Conservation (phyloP, 1,284 basidiomycete species). For the Acaromyces ingoldii region DNA sequence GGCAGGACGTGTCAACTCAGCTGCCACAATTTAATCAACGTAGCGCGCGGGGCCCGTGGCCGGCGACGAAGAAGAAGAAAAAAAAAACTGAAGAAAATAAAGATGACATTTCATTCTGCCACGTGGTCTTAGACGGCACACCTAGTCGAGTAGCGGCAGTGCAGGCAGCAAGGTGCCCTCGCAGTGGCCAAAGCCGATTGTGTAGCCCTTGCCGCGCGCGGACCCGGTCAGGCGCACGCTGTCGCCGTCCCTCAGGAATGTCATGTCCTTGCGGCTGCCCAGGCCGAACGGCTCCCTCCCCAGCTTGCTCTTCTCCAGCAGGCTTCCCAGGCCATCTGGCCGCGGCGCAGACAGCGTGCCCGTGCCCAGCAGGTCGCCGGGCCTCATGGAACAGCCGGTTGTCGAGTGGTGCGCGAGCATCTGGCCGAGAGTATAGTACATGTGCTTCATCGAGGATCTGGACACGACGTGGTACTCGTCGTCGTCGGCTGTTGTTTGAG, state of each 20-base stretch:
- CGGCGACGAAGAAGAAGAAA: too few relatives aligned
- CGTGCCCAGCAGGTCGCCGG: constrained; percentile 20
- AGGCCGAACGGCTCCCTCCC: background rate
- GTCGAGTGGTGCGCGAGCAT: constrained; percentile 27
- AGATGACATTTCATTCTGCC: too few relatives aligned
- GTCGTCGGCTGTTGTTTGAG: background rate
- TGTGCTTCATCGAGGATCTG: constrained; percentile 13
- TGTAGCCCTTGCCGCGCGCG: background rate
- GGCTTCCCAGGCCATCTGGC: background rate
- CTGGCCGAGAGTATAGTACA: constrained; percentile 22
- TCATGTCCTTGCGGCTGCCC: background rate
- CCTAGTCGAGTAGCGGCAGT: background rate
- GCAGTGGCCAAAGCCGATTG: constrained; percentile 1
- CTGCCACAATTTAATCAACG: too few relatives aligned
- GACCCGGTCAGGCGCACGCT: background rate
- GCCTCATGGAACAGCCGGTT: constrained; percentile 16
- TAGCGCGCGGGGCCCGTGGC: too few relatives aligned
- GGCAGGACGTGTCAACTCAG: too few relatives aligned
- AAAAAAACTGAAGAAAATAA: too few relatives aligned
- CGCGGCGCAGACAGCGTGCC: constrained; percentile 17
- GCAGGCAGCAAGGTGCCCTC: background rate
- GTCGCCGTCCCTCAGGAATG: background rate
- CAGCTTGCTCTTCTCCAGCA: constrained; percentile 1
- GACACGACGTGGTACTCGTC: constrained; percentile 5
- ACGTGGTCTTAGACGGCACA: too few relatives aligned